Evolutionary conservation across 202 grass and related monocot species (phyloP), one percentile per base, ranked within the genome.

Genomic region (Sporobolus alterniflorus): DNA sequence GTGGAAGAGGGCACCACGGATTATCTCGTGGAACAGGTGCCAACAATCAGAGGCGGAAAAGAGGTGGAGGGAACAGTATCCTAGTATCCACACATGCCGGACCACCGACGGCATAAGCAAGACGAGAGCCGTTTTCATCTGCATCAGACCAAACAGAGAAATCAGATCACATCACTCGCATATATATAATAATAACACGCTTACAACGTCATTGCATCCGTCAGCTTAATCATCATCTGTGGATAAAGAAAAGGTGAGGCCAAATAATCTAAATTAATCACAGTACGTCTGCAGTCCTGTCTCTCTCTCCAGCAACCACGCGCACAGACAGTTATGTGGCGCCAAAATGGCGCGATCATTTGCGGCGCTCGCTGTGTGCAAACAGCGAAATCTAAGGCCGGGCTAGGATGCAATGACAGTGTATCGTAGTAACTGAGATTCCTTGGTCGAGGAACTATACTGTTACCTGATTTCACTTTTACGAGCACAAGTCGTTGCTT

Each of bases 341-440:
- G 83, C 74, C 79, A 86, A n/a, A 90, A 68, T 68, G 5, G 6
- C 79, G 79, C 74, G 83, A 90, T 87, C 84, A 87, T 87, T 83
- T 64, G 74, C 83, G 54, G 73, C 71, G 67, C 50, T 69, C 83
- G 52, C 74, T 86, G 74, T 86, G 30, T n/a, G n/a, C n/a, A n/a
- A n/a, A 72, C 47, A n/a, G n/a, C n/a, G n/a, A n/a, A n/a, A n/a
- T n/a, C n/a, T n/a, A n/a, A n/a, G n/a, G n/a, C n/a, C n/a, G n/a
- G n/a, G n/a, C n/a, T n/a, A n/a, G n/a, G n/a, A n/a, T n/a, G n/a
- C n/a, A n/a, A n/a, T n/a, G n/a, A n/a, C n/a, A n/a, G n/a, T n/a
- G n/a, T n/a, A n/a, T n/a, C n/a, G n/a, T n/a, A n/a, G n/a, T n/a
- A n/a, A n/a, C n/a, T n/a, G n/a, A n/a, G n/a, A n/a, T n/a, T n/a